Conservation (phyloP, 192 early-diverging fungal species). For the Backusella westeae region DNA sequence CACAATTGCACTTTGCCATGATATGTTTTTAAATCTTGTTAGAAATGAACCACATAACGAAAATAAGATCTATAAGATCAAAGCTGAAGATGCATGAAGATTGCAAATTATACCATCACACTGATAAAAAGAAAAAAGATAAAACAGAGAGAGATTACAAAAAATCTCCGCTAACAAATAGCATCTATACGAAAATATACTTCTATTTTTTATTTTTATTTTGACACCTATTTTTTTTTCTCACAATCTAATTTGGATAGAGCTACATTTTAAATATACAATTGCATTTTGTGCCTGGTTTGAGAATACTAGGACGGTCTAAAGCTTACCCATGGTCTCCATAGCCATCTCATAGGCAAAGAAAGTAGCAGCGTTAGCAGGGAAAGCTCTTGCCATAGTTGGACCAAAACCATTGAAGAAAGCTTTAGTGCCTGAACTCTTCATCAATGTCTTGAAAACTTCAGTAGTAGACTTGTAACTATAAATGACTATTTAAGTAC, state of each 20-base stretch:
- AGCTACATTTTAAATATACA: background rate
- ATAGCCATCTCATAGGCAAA: slow-evolving; percentile 67
- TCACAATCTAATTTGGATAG: background rate
- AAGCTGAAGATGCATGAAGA: too few relatives aligned
- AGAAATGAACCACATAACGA: background rate
- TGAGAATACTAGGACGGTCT: background rate
- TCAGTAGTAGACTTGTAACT: slow-evolving; percentile 25
- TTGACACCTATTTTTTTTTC: background rate
- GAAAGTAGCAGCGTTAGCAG: slow-evolving; percentile 85
- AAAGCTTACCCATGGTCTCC: slow-evolving; percentile 33
- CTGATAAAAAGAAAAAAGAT: background rate
- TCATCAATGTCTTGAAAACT: slow-evolving; percentile 45
- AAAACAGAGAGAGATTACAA: too few relatives aligned
- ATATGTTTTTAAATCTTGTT: background rate
- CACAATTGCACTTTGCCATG: background rate
- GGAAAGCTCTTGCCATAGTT: slow-evolving; percentile 79
- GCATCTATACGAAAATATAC: background rate
- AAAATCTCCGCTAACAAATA: background rate
- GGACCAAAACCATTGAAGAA: slow-evolving; percentile 85
- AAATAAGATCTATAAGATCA: background rate
- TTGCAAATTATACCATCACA: background rate
- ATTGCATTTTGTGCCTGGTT: background rate
- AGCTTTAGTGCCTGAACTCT: slow-evolving; percentile 53
- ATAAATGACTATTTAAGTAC: background rate
- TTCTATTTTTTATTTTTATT: background rate